A percentile compares a stretch with the other conserved stretches of the same genome.
phyloP scores from a whole-genome alignment of 1,284 basidiomycete species.

The Fistulina hepatica region DNA sequence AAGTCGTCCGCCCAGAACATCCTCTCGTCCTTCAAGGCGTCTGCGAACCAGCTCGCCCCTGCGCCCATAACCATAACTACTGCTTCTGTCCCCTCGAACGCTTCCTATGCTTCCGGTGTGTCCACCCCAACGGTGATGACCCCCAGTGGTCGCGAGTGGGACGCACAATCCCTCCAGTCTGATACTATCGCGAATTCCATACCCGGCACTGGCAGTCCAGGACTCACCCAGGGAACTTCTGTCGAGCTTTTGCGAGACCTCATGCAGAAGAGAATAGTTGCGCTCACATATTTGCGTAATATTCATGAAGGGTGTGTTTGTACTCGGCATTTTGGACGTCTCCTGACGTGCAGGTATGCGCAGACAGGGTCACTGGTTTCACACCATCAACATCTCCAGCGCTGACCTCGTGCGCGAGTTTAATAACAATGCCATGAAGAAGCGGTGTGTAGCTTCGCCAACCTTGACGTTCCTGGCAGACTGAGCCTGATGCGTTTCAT shows the following conservation, averaged over 20 bases:
- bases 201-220: constrained; percentile 32
- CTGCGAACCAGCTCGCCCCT: constrained; percentile 16
- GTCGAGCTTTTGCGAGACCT: constrained; percentile 67
- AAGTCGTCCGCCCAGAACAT: constrained; percentile 79
- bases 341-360: constrained; percentile 1
- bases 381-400: constrained; percentile 70
- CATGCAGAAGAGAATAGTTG: constrained; percentile 73
- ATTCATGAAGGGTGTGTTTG: constrained; percentile 79
- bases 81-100: constrained; percentile 15
- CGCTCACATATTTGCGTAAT: constrained; percentile 72
- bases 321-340: constrained; percentile 12
- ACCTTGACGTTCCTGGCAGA: not conserved
- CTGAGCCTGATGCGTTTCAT: constrained; percentile 7
- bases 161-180: constrained; percentile 50
- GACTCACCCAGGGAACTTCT: constrained; percentile 49
- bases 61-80: constrained; percentile 20
- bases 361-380: constrained; percentile 79
- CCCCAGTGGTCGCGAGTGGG: constrained; percentile 51
- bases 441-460: constrained; percentile 40
- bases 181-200: constrained; percentile 29
- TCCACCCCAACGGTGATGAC: constrained; percentile 33
- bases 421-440: constrained; percentile 64
- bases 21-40: constrained; percentile 59
- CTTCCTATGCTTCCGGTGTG: constrained; percentile 22
- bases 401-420: constrained; percentile 65